Conservation (phyloP, 2,329 filamentous ascomycete species). For the Alternaria sp. region DNA sequence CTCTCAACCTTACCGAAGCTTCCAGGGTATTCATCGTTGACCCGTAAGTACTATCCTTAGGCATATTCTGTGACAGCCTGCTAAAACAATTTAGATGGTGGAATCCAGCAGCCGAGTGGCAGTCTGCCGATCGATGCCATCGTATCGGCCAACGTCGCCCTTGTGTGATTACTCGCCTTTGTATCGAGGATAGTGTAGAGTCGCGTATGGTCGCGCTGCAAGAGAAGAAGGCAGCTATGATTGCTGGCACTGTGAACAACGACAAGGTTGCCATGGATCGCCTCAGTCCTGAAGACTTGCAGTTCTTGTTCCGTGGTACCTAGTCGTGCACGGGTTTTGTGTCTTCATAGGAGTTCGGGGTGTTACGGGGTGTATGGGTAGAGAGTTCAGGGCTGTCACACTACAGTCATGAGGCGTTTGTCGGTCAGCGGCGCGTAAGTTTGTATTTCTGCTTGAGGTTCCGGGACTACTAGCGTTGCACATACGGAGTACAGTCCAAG, state of each 20-base stretch:
- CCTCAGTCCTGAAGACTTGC: constrained; percentile 88
- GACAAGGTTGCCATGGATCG: constrained; percentile 93
- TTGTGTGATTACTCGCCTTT: constrained; percentile 91
- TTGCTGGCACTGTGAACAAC: constrained; percentile 94
- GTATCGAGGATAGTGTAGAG: constrained; percentile 97
- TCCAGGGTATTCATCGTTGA: constrained; percentile 96
- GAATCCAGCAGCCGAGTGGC: constrained; percentile 99
- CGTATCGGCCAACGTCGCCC: constrained; percentile 95
- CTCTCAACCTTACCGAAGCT: constrained; percentile 93
- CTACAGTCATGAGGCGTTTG: constrained; percentile 11
- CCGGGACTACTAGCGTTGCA: background rate
- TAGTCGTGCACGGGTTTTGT: constrained; percentile 39
- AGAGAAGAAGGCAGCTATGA: constrained; percentile 99
- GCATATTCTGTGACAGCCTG: background rate
- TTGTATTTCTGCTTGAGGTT: background rate
- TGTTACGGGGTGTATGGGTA: background rate
- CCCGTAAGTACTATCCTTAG: constrained; percentile 69
- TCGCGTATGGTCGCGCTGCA: constrained; percentile 94
- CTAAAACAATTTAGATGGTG: constrained; percentile 75
- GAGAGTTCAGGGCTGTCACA: background rate
- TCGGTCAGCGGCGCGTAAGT: background rate
- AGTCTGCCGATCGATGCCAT: constrained; percentile 85
- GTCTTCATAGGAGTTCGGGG: background rate
- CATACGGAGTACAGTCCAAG: background rate
- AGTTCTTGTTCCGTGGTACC: constrained; percentile 90